A percentile compares a stretch with the other conserved stretches of the same genome.
phyloP scores from a whole-genome alignment of 805 yeast genomes.

The Zygotorulaspora florentina region DNA sequence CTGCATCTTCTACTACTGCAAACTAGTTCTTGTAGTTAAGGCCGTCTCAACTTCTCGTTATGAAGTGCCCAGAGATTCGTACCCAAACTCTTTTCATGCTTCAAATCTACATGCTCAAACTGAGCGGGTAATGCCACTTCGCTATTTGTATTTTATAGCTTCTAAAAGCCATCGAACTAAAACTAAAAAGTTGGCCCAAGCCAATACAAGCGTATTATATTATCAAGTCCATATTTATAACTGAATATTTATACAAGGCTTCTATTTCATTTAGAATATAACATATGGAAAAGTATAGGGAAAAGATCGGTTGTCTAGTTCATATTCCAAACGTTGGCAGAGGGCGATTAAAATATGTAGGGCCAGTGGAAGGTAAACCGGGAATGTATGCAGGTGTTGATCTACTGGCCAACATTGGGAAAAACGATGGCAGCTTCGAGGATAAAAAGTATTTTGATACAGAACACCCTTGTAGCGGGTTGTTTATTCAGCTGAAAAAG shows the following conservation, averaged over 20 bases:
- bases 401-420: slow-evolving; percentile 64
- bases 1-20: too few species aligned
- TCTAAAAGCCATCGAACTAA: not conserved
- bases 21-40: too few species aligned
- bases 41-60: too few species aligned
- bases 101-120: not conserved
- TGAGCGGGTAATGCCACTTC: not conserved
- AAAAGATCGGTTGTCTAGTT: slow-evolving; percentile 33
- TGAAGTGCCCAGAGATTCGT: too few species aligned
- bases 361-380: slow-evolving; percentile 63
- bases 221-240: not conserved
- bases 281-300: slow-evolving; percentile 18
- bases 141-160: not conserved
- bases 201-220: not conserved
- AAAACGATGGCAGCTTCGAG: slow-evolving; percentile 78
- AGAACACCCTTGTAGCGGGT: slow-evolving; percentile 59
- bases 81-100: not conserved
- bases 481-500: slow-evolving; percentile 62
- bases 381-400: slow-evolving; percentile 89
- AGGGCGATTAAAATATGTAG: slow-evolving; percentile 68
- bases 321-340: slow-evolving; percentile 64
- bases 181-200: not conserved
- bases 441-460: slow-evolving; percentile 70
- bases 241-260: not conserved
- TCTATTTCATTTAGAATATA: not conserved